These are phyloP conservation scores for Colletotrichum cuscutae DNA, from an alignment of 2,329 filamentous ascomycete species.

Conservation along the genomic window DNA sequence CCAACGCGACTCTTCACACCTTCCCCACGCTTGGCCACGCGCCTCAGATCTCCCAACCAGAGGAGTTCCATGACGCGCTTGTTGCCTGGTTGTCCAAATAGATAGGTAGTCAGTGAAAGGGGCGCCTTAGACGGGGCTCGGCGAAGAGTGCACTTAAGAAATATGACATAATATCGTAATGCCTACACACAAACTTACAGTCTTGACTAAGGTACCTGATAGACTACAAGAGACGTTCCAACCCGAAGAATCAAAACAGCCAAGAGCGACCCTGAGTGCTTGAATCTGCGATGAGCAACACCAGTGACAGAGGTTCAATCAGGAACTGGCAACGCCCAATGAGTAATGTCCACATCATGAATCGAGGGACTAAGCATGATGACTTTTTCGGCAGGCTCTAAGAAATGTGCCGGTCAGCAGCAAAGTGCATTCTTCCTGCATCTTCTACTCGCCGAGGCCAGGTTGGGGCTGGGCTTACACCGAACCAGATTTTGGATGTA, in stretches of 20 bases:
- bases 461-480: no score
- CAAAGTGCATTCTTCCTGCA: neutral
- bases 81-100: constrained; percentile 52
- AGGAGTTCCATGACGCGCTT: constrained; percentile 56
- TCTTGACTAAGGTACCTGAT: no score
- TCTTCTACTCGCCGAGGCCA: neutral
- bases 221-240: neutral
- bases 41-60: constrained; percentile 63
- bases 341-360: no score
- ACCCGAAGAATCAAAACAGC: neutral
- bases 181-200: neutral
- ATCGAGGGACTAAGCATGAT: no score
- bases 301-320: neutral
- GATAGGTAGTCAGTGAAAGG: neutral
- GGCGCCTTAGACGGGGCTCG: neutral
- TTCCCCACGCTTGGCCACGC: constrained; percentile 62
- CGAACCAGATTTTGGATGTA: neutral
- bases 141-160: neutral
- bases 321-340: no score
- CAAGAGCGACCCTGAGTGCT: no score
- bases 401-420: neutral
- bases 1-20: constrained; percentile 54
- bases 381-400: neutral
- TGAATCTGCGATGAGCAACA: neutral
- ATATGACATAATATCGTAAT: neutral